These are phyloP conservation scores for Talaromyces stipitatus DNA, from an alignment of 495 filamentous ascomycete species.

Conservation along the genomic window DNA sequence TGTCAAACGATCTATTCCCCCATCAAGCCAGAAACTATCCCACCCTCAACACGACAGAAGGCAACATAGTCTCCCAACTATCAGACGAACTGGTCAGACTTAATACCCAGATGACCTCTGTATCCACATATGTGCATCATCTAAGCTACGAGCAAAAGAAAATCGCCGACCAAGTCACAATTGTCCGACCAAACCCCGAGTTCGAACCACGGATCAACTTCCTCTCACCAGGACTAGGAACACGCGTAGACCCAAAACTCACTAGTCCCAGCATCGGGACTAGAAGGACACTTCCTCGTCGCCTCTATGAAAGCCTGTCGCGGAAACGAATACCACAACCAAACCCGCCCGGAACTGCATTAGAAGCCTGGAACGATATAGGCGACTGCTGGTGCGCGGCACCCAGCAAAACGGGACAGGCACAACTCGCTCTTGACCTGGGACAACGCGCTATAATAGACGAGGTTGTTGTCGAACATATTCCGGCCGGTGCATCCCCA, in stretches of 20 bases:
- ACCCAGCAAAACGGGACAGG: slow-evolving; percentile 22
- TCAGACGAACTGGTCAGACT: slow-evolving; percentile 24
- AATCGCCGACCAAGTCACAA: neutral
- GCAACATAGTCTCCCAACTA: slow-evolving; percentile 20
- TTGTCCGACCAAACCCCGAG: neutral
- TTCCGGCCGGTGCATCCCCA: slow-evolving; percentile 25
- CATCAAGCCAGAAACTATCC: neutral
- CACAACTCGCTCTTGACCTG: slow-evolving; percentile 32
- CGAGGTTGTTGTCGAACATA: slow-evolving; percentile 41
- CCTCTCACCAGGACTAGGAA: slow-evolving; percentile 23
- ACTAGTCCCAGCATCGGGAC: slow-evolving; percentile 23
- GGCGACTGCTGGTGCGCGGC: slow-evolving; percentile 44
- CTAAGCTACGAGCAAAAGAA: slow-evolving; percentile 15
- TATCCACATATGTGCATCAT: slow-evolving; percentile 26
- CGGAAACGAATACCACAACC: slow-evolving; percentile 5
- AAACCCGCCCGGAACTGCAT: slow-evolving; percentile 21
- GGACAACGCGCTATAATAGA: slow-evolving; percentile 33
- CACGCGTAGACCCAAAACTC: slow-evolving; percentile 27
- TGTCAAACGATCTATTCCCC: neutral
- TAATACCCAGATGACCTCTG: slow-evolving; percentile 24
- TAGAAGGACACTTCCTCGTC: slow-evolving; percentile 5
- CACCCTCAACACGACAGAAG: slow-evolving; percentile 15
- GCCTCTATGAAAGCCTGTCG: neutral
- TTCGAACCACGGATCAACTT: slow-evolving; percentile 26
- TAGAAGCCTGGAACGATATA: slow-evolving; percentile 33